Conservation (phyloP, 1,139 yeast species). For the Lodderomyces jiufengensis region DNA sequence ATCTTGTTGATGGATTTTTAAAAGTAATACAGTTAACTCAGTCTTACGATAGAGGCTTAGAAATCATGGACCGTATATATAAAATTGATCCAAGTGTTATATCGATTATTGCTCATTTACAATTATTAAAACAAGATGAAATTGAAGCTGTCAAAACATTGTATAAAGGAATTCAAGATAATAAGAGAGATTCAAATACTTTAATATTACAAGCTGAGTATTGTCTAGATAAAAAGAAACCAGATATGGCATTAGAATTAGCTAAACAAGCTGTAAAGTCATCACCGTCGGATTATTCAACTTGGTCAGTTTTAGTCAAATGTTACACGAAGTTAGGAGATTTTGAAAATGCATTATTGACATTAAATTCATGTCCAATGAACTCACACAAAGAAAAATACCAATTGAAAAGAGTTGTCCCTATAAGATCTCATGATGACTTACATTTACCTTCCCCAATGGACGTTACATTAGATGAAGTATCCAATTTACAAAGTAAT, state of each 20-base stretch:
- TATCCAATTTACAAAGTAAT: constrained; percentile 51
- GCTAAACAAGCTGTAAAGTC: constrained; percentile 75
- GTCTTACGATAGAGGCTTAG: constrained; percentile 56
- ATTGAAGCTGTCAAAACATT: constrained; percentile 70
- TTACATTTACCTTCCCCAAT: constrained; percentile 74
- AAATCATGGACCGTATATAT: constrained; percentile 42
- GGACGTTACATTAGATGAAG: constrained; percentile 70
- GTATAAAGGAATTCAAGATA: constrained; percentile 53
- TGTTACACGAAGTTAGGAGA: constrained; percentile 70
- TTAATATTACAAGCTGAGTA: constrained; percentile 67
- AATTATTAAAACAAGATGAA: constrained; percentile 64
- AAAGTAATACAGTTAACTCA: constrained; percentile 65
- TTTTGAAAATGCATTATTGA: constrained; percentile 70
- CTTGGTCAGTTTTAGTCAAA: constrained; percentile 77
- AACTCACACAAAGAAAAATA: constrained; percentile 66
- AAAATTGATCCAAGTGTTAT: constrained; percentile 48
- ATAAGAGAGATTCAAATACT: constrained; percentile 62
- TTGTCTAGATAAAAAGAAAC: constrained; percentile 60
- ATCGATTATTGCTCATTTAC: constrained; percentile 53
- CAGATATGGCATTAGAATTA: constrained; percentile 69
- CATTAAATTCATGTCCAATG: constrained; percentile 93
- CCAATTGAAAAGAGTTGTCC: constrained; percentile 52
- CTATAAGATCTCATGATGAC: constrained; percentile 54
- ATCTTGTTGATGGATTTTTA: constrained; percentile 72
- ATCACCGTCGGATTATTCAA: constrained; percentile 78